Percentiles rank a stretch among this genome's conserved stretches.
phyloP scores from a whole-genome alignment of 163 green algal species.

The Prototheca cutis region DNA sequence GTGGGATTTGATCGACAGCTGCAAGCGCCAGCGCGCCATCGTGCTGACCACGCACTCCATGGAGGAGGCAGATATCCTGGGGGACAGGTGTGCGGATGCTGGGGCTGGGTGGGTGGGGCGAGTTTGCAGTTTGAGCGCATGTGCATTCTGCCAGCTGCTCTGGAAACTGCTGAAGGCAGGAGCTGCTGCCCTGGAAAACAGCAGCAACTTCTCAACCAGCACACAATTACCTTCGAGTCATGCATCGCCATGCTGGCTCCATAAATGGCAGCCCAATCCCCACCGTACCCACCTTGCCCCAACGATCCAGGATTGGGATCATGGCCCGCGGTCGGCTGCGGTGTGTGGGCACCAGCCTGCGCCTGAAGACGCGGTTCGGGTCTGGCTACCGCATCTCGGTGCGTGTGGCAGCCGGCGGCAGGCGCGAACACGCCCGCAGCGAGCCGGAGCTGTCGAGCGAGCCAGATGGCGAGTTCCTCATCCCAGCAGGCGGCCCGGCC shows the following conservation, averaged over 20 bases:
- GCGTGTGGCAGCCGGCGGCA: background rate
- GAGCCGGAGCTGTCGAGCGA: background rate
- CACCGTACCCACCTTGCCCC: no score
- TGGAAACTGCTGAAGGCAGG: no score
- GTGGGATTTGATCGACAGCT: constrained; percentile 66
- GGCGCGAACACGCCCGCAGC: no score
- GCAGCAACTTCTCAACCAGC: no score
- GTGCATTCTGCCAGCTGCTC: no score
- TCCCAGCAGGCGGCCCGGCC: background rate
- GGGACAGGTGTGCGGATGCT: no score
- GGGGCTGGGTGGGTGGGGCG: no score
- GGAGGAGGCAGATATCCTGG: constrained; percentile 52
- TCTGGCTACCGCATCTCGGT: constrained; percentile 60
- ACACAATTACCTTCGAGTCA: no score
- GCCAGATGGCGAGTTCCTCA: background rate
- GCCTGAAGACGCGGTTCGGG: constrained; percentile 76
- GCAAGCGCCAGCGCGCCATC: constrained; percentile 37
- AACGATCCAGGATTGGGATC: constrained; percentile 79
- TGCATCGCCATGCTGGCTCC: no score
- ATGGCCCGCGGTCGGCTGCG: constrained; percentile 69
- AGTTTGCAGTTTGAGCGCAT: no score
- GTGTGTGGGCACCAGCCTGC: constrained; percentile 54
- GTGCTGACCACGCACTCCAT: constrained; percentile 83
- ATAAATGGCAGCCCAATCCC: no score
- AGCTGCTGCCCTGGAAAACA: no score